Evolutionary conservation across 345 rosid genomes (phyloP).

Genomic region (Jatropha curcas): DNA sequence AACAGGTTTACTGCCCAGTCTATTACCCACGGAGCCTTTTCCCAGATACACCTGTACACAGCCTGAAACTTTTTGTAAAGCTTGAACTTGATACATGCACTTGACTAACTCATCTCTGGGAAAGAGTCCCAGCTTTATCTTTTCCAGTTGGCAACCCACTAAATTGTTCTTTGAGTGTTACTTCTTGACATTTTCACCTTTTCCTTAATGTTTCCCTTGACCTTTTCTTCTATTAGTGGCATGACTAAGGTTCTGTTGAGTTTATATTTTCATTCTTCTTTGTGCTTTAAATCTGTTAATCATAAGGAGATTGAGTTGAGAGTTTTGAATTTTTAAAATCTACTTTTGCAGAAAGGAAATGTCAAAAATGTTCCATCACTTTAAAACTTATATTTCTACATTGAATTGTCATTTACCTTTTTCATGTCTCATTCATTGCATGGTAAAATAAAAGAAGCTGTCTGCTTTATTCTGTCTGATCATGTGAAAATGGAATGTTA

Average conservation of each 20-base stretch:
- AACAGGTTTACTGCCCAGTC: background rate
- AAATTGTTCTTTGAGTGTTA: background rate
- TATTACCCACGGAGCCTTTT: background rate
- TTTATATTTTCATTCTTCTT: too few species aligned
- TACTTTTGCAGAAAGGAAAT: background rate
- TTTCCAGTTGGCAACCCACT: constrained; percentile 1
- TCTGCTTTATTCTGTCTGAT: background rate
- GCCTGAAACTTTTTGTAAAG: background rate
- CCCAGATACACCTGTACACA: background rate
- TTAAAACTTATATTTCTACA: background rate
- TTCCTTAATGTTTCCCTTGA: background rate
- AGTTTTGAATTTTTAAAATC: background rate
- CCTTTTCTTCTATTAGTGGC: background rate
- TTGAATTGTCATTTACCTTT: background rate
- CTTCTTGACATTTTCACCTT: background rate
- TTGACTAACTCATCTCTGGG: background rate
- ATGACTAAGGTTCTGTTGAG: background rate
- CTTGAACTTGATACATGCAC: background rate
- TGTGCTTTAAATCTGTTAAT: background rate
- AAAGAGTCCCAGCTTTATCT: background rate
- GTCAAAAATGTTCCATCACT: background rate
- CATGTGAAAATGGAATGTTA: background rate
- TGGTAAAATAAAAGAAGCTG: background rate
- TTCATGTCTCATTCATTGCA: background rate
- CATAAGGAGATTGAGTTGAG: background rate